Base-by-base conservation (phyloP, 371 early-diverging fungal species). In the Apophysomyces trapeziformis region DNA sequence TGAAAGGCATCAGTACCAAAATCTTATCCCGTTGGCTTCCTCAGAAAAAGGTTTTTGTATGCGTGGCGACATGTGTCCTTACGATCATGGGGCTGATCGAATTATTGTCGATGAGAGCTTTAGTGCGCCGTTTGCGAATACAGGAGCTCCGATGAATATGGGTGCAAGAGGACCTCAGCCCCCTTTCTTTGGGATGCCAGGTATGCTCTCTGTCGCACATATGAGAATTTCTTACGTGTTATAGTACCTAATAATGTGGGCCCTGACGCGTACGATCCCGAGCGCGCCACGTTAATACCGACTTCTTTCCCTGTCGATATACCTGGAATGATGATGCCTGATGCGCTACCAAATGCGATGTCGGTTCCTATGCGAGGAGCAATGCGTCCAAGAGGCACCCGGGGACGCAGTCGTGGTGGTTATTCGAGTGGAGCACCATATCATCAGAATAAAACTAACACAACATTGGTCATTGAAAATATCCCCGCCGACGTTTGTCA, bases 11-110 rank as follows among this genome's bases (percentile, higher is more conserved):
- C 16, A 16, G 21, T 1, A 21, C 16, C 9, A 2, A 21, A n/a
- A 26, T 16, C 54, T 21, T 11, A 38, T 57, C 45, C 41, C 8
- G 16, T 32, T 21, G 36, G 45, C 32, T 58, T 44, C 57, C 14
- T 38, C 18, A 70, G 63, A 91, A 62, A 86, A 87, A 62, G 94
- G 94, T 21, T 89, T 75, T 64, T 93, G 94, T 69, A 76, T 89
- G 76, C 88, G 91, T 47, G 94, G 92, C 7, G 90, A 92, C 39
- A 72, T 80, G 63, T 93, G 94, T 64, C 89, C 87, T 1, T 93
- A 80, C 70, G 90, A 91, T 61, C 94, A 93, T 69, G 89, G 89
- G 16, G 75, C 77, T 14, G 91, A 91, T 70, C 79, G 87, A 68
- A 90, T 92, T 38, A 85, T 91, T 41, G 82, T 90, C 0, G 90